Evolutionary conservation across 305 asterid genomes (phyloP).

Genomic region (Fraxinus velutina): DNA sequence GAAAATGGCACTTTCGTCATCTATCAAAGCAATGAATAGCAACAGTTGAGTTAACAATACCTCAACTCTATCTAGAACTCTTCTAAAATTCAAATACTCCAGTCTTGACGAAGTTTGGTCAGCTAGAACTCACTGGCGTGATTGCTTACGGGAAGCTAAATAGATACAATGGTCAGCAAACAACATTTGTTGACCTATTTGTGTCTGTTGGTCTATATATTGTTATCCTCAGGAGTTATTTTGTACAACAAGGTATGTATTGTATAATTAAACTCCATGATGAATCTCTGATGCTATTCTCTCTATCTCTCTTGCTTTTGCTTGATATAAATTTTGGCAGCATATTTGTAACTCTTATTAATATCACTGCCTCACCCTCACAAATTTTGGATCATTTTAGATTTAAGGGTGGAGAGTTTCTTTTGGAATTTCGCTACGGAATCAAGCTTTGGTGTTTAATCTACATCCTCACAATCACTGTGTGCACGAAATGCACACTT

Average conservation of each 20-base stretch:
- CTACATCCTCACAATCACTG: background rate
- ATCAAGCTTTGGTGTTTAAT: background rate
- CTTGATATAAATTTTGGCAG: constrained; percentile 12
- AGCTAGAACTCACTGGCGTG: constrained; percentile 31
- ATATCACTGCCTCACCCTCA: background rate
- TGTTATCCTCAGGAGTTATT: constrained; percentile 89
- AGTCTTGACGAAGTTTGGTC: constrained; percentile 19
- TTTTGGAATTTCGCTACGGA: constrained; percentile 1
- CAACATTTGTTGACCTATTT: constrained; percentile 82
- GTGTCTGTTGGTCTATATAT: constrained; percentile 69
- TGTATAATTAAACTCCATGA: background rate
- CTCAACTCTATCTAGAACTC: constrained; percentile 24
- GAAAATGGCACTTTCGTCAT: constrained; percentile 24
- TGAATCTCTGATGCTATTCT: background rate
- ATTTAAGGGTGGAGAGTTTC: background rate
- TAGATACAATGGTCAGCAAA: constrained; percentile 63
- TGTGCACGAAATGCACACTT: background rate
- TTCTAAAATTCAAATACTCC: constrained; percentile 16
- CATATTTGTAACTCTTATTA: background rate
- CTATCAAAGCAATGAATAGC: constrained; percentile 25
- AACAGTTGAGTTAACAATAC: constrained; percentile 14
- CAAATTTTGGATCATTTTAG: background rate
- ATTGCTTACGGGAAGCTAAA: constrained; percentile 30
- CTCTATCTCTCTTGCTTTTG: background rate
- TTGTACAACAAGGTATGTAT: constrained; percentile 84